Evolutionary conservation across 1,284 basidiomycete species (phyloP).

Genomic region (Sparassis latifolia): DNA sequence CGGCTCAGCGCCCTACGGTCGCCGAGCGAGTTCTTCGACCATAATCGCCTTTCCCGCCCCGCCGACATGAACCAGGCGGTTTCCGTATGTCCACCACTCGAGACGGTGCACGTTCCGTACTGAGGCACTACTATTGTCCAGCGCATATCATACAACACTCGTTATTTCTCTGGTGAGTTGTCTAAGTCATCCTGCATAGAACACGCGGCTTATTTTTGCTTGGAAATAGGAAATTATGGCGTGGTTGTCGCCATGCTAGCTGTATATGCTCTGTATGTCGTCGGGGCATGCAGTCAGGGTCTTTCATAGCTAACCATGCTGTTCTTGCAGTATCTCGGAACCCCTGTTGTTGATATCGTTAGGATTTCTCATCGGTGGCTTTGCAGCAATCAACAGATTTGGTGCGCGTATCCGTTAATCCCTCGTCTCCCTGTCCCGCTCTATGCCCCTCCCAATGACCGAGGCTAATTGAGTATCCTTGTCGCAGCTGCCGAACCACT

Average conservation of each 20-base stretch:
- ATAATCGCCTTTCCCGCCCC: slow-evolving; percentile 80
- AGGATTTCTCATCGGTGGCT: slow-evolving; percentile 88
- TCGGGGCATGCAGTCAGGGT: background rate
- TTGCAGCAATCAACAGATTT: slow-evolving; percentile 84
- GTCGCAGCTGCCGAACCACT: slow-evolving; percentile 65
- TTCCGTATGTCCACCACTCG: slow-evolving; percentile 40
- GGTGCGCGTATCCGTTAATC: slow-evolving; percentile 43
- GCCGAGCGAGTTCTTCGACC: slow-evolving; percentile 84
- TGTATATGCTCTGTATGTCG: slow-evolving; percentile 83
- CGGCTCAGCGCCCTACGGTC: slow-evolving; percentile 78
- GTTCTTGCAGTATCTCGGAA: slow-evolving; percentile 57
- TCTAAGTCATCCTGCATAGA: no score
- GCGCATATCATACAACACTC: slow-evolving; percentile 94
- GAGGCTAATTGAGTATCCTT: background rate
- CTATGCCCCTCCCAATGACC: background rate
- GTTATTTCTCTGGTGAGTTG: slow-evolving; percentile 75
- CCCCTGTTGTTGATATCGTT: slow-evolving; percentile 78
- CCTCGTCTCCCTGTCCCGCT: background rate
- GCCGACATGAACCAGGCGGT: slow-evolving; percentile 67
- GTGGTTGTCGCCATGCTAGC: slow-evolving; percentile 77
- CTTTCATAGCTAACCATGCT: slow-evolving; percentile 1
- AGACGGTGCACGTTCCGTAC: background rate
- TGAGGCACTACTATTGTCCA: slow-evolving; percentile 23
- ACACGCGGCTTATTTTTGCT: background rate
- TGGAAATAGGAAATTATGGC: slow-evolving; percentile 74